phyloP scores from a whole-genome alignment of 208 protist genomes.

The Acanthamoeba healyi region DNA sequence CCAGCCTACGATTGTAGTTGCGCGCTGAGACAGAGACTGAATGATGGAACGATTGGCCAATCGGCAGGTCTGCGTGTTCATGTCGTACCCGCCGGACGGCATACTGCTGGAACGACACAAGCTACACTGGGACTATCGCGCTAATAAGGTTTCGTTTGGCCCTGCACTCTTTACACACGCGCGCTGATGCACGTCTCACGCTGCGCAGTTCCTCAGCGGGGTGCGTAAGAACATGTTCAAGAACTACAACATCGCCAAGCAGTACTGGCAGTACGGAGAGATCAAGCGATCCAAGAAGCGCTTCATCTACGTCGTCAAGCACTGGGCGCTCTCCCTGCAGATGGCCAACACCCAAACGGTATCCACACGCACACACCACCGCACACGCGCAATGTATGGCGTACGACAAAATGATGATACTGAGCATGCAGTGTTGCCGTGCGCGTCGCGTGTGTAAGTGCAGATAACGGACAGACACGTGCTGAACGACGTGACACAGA shows the following conservation, averaged over 20 bases:
- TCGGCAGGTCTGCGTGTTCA: conserved; percentile 41
- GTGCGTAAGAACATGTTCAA: conserved; percentile 57
- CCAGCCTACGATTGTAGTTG: not conserved
- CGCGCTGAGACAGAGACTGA: not conserved
- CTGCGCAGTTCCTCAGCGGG: not conserved
- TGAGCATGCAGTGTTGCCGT: too few relatives aligned
- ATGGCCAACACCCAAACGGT: conserved; percentile 22
- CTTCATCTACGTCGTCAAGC: conserved; percentile 55
- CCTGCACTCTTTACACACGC: too few relatives aligned
- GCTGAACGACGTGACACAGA: not conserved
- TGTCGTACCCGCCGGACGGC: conserved; percentile 37
- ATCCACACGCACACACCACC: not conserved
- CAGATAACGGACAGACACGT: conserved; percentile 23
- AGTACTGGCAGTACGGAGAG: conserved; percentile 62
- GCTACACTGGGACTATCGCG: conserved; percentile 54
- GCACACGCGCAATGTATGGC: not conserved
- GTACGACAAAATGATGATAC: too few relatives aligned
- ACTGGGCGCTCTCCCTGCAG: conserved; percentile 54
- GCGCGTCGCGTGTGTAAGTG: too few relatives aligned
- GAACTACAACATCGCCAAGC: conserved; percentile 66
- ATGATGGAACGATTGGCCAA: too few relatives aligned
- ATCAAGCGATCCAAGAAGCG: conserved; percentile 63
- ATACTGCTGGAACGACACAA: conserved; percentile 45
- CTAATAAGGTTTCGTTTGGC: conserved; percentile 40
- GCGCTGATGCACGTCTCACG: too few relatives aligned